These are phyloP conservation scores for Oxytropis ochrocephala DNA, from an alignment of 306 rosid genomes.

Conservation along the genomic window DNA sequence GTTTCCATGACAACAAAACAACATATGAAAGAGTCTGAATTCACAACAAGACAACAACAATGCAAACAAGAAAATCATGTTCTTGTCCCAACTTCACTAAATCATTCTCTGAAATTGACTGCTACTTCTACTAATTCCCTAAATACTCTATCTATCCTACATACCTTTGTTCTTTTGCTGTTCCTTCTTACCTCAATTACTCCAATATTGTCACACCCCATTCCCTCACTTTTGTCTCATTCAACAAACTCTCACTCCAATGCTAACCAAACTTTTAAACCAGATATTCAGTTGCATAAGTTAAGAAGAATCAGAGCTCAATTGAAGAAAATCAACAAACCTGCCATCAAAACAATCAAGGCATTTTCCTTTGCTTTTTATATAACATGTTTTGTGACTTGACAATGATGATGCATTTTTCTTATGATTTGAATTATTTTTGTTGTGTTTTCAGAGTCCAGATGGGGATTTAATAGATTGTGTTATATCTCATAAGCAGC, in stretches of 20 bases:
- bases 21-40: conserved; percentile 38
- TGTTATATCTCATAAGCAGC: conserved; percentile 74
- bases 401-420: neutral
- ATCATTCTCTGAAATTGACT: conserved; percentile 51
- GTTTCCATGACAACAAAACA: conserved; percentile 48
- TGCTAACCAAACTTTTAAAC: conserved; percentile 50
- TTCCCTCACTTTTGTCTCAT: conserved; percentile 22
- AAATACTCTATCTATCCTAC: conserved; percentile 28
- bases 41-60: conserved; percentile 69
- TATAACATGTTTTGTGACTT: neutral
- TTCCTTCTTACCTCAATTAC: conserved; percentile 38
- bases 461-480: conserved; percentile 97
- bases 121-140: conserved; percentile 30
- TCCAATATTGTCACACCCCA: conserved; percentile 50
- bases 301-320: conserved; percentile 35
- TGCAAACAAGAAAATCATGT: conserved; percentile 46
- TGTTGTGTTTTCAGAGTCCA: conserved; percentile 60
- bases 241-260: conserved; percentile 17
- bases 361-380: conserved; percentile 28
- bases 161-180: conserved; percentile 57
- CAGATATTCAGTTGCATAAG: conserved; percentile 40
- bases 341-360: conserved; percentile 84
- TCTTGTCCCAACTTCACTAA: conserved; percentile 27
- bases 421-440: conserved; percentile 19
- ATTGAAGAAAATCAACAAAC: conserved; percentile 72